These are phyloP conservation scores for Xylaria venustula DNA, from an alignment of 495 filamentous ascomycete species.

Conservation along the genomic window DNA sequence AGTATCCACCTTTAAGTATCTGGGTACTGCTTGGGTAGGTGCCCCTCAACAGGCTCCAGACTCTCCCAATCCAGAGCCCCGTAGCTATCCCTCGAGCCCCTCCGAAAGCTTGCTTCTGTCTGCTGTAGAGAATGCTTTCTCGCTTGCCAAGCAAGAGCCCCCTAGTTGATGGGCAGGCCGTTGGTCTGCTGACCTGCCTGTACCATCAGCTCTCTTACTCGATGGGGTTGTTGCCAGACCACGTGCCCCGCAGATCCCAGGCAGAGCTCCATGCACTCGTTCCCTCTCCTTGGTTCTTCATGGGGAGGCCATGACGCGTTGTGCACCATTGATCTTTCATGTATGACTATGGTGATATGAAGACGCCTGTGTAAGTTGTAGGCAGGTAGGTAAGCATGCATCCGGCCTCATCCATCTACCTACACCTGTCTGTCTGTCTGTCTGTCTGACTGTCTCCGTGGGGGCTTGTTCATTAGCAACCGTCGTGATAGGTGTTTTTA, in stretches of 20 bases:
- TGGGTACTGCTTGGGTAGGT: no score
- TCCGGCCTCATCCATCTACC: no score
- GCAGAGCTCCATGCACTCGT: not conserved
- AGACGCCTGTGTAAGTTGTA: no score
- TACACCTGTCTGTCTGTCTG: not conserved
- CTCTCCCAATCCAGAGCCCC: no score
- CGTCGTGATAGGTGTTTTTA: not conserved
- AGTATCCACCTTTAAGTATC: no score
- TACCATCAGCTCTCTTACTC: constrained; percentile 7
- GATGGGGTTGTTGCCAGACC: constrained; percentile 4
- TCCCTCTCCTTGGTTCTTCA: not conserved
- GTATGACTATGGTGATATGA: no score
- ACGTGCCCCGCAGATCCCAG: constrained; percentile 15
- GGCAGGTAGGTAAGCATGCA: no score
- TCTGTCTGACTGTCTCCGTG: not conserved
- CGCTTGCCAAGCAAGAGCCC: no score
- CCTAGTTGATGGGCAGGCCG: constrained; percentile 3
- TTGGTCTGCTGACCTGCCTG: constrained; percentile 16
- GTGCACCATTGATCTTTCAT: not conserved
- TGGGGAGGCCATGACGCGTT: not conserved
- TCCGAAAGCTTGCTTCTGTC: no score
- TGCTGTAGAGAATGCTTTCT: no score
- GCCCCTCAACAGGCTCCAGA: no score
- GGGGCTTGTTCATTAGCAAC: not conserved
- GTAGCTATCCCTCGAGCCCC: no score